These are phyloP conservation scores for Yamadazyma membranifaciens DNA, from an alignment of 1,139 yeast species.

Conservation along the genomic window DNA sequence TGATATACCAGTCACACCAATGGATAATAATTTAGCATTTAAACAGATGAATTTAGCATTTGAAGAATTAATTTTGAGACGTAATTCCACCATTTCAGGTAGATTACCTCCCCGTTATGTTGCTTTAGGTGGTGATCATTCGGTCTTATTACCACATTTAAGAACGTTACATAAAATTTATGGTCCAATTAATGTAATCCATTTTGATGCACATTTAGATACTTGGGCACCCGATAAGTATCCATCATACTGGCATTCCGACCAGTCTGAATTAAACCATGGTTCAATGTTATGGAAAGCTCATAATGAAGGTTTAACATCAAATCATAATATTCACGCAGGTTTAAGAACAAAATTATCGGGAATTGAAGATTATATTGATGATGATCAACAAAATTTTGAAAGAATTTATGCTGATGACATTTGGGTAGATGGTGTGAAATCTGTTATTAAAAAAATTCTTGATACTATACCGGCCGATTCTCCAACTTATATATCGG, in stretches of 20 bases:
- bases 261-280: constrained; percentile 64
- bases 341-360: constrained; percentile 70
- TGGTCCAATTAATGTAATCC: constrained; percentile 68
- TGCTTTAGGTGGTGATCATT: constrained; percentile 79
- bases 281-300: constrained; percentile 87
- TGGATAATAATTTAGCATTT: constrained; percentile 69
- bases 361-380: constrained; percentile 60
- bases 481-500: constrained; percentile 67
- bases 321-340: constrained; percentile 61
- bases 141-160: constrained; percentile 66
- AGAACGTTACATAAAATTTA: constrained; percentile 58
- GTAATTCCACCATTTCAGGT: constrained; percentile 22
- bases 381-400: constrained; percentile 65
- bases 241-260: constrained; percentile 70
- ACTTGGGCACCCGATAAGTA: constrained; percentile 71
- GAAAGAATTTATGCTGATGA: constrained; percentile 67
- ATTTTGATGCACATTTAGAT: constrained; percentile 78
- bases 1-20: constrained; percentile 77
- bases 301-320: constrained; percentile 59
- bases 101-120: constrained; percentile 56
- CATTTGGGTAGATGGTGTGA: constrained; percentile 60
- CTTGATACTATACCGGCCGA: constrained; percentile 50
- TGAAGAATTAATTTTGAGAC: constrained; percentile 48
- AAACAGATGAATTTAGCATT: constrained; percentile 70
- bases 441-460: constrained; percentile 50